phyloP scores from a whole-genome alignment of 129 eudicot genomes.

The Dittrichia graveolens region DNA sequence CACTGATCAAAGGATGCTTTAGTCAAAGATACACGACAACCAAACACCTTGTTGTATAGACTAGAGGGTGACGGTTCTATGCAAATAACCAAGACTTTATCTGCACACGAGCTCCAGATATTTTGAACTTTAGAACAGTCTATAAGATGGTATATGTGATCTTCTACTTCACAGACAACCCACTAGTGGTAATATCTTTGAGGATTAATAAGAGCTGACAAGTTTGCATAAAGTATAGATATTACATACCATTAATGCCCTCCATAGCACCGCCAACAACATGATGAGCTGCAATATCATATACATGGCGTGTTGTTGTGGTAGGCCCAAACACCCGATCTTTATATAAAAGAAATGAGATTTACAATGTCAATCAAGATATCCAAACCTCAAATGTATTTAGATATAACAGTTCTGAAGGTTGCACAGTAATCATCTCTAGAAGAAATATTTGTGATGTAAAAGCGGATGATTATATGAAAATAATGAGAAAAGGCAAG shows the following conservation, averaged over 20 bases:
- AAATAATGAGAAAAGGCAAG: neutral
- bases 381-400: constrained; percentile 14
- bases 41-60: constrained; percentile 12
- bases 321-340: constrained; percentile 99
- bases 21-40: constrained; percentile 15
- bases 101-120: constrained; percentile 23
- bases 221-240: neutral
- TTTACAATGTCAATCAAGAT: constrained; percentile 17
- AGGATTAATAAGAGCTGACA: constrained; percentile 12
- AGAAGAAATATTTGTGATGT: constrained; percentile 13
- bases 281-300: constrained; percentile 97
- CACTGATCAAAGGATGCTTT: neutral
- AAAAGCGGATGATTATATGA: constrained; percentile 18
- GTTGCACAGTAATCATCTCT: constrained; percentile 6
- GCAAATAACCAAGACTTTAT: constrained; percentile 7
- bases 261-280: constrained; percentile 95
- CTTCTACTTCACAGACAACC: constrained; percentile 12
- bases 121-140: constrained; percentile 12
- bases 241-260: constrained; percentile 78
- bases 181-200: constrained; percentile 20
- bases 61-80: neutral
- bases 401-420: too few species aligned
- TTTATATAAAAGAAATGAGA: constrained; percentile 26
- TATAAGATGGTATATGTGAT: constrained; percentile 4
- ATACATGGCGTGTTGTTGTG: constrained; percentile 96